Conservation (phyloP, 352 stramenopile species). For the Phytopythium chamaehyphon region DNA sequence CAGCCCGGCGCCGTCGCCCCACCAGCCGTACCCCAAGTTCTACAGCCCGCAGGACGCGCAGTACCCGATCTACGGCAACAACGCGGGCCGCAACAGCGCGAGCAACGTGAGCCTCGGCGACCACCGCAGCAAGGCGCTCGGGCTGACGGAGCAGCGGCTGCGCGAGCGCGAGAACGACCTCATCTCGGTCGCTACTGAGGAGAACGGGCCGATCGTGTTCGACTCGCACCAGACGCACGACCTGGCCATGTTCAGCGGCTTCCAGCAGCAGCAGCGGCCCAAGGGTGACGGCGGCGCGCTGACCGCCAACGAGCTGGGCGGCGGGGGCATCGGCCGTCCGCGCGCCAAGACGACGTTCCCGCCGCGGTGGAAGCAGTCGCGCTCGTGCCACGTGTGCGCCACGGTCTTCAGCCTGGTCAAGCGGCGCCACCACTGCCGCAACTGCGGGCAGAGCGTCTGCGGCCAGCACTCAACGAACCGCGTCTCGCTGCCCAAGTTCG, state of each 20-base stretch:
- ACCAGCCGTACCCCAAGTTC: constrained; percentile 15
- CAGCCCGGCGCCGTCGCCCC: constrained; percentile 7
- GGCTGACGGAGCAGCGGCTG: constrained; percentile 56
- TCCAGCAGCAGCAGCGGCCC: constrained; percentile 19
- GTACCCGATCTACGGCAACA: constrained; percentile 17
- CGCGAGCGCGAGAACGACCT: constrained; percentile 57
- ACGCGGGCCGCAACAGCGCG: constrained; percentile 7
- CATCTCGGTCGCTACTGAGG: constrained; percentile 51
- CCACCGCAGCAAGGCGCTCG: constrained; percentile 47
- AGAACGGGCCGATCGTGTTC: constrained; percentile 24
- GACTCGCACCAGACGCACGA: constrained; percentile 13
- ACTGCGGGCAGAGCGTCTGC: constrained; percentile 77
- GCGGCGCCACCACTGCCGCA: constrained; percentile 79
- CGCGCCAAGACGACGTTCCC: constrained; percentile 55
- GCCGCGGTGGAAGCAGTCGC: constrained; percentile 72
- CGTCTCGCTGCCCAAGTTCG: constrained; percentile 71
- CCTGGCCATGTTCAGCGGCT: constrained; percentile 25
- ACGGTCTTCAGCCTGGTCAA: constrained; percentile 60
- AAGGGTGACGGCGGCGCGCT: constrained; percentile 15
- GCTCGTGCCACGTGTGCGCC: constrained; percentile 64
- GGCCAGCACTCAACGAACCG: constrained; percentile 74
- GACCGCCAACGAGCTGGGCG: constrained; percentile 1
- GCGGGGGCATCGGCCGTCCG: constrained; percentile 8
- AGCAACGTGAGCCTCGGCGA: constrained; percentile 20
- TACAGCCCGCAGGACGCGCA: constrained; percentile 10